Evolutionary conservation across 768 basidiomycete genomes (phyloP).

Genomic region (Suillus sp.): DNA sequence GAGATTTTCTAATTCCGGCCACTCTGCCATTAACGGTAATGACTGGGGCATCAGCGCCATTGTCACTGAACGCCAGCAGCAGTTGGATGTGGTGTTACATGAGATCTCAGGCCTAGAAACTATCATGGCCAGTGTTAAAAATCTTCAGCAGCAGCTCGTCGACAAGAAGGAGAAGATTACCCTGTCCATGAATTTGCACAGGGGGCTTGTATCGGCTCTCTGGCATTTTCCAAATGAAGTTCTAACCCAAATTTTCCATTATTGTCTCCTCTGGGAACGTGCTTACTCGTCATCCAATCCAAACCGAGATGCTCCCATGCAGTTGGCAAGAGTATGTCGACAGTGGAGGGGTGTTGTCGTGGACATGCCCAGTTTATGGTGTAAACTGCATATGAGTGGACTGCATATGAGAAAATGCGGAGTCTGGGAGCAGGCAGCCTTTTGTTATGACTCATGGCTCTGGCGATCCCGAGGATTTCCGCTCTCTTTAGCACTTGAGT

Average conservation of each 20-base stretch:
- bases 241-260: slow-evolving; percentile 47
- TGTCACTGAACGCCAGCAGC: slow-evolving; percentile 19
- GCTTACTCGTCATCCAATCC: slow-evolving; percentile 17
- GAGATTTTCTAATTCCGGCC: slow-evolving; percentile 14
- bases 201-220: slow-evolving; percentile 33
- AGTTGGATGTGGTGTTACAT: slow-evolving; percentile 19
- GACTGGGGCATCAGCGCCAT: slow-evolving; percentile 15
- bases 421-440: slow-evolving; percentile 16
- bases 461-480: slow-evolving; percentile 22
- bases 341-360: slow-evolving; percentile 44
- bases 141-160: slow-evolving; percentile 16
- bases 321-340: slow-evolving; percentile 42
- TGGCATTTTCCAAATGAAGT: slow-evolving; percentile 47
- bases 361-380: slow-evolving; percentile 49
- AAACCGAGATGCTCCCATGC: slow-evolving; percentile 33
- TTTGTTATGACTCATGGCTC: slow-evolving; percentile 15
- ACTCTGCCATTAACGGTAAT: not conserved
- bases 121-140: slow-evolving; percentile 21
- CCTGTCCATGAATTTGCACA: slow-evolving; percentile 22
- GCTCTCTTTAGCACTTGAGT: slow-evolving; percentile 21
- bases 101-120: slow-evolving; percentile 18
- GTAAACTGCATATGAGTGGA: slow-evolving; percentile 38
- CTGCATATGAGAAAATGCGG: slow-evolving; percentile 30
- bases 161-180: slow-evolving; percentile 20
- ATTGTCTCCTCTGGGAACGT: slow-evolving; percentile 36